phyloP scores from a whole-genome alignment of 805 yeast genomes.

The Myxozyma neglecta region DNA sequence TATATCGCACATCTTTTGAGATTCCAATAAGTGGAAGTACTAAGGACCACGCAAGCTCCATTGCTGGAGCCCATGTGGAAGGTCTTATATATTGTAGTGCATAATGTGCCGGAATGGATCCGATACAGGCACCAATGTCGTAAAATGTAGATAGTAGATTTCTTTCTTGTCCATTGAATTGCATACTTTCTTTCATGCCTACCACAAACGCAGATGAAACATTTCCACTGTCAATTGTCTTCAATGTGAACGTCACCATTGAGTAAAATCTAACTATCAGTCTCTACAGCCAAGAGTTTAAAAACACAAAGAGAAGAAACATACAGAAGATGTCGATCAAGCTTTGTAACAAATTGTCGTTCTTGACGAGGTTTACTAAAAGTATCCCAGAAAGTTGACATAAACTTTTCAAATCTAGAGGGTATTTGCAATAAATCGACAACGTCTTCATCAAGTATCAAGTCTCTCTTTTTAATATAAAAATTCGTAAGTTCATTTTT shows the following conservation, averaged over 20 bases:
- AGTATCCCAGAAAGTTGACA: constrained; percentile 15
- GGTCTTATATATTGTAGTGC: constrained; percentile 35
- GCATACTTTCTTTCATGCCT: constrained; percentile 43
- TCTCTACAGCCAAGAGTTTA: background rate
- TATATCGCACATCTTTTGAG: constrained; percentile 34
- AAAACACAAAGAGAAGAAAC: background rate
- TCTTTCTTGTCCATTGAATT: constrained; percentile 34
- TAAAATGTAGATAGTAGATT: constrained; percentile 33
- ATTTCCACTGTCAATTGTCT: constrained; percentile 60
- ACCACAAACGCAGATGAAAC: constrained; percentile 50
- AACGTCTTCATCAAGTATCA: constrained; percentile 1
- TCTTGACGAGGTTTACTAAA: constrained; percentile 7
- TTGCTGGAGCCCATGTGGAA: constrained; percentile 35
- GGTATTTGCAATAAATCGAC: background rate
- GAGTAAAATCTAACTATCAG: background rate
- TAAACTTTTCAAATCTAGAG: background rate
- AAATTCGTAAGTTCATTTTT: too few species aligned
- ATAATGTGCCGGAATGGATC: constrained; percentile 40
- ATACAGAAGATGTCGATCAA: constrained; percentile 10
- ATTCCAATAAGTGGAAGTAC: constrained; percentile 33
- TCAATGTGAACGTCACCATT: constrained; percentile 35
- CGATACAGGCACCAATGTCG: constrained; percentile 38
- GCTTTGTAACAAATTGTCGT: constrained; percentile 6
- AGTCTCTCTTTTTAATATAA: background rate
- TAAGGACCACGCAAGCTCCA: constrained; percentile 35